Evolutionary conservation across 345 rosid genomes (phyloP).

Genomic region (Eutrema japonicum): DNA sequence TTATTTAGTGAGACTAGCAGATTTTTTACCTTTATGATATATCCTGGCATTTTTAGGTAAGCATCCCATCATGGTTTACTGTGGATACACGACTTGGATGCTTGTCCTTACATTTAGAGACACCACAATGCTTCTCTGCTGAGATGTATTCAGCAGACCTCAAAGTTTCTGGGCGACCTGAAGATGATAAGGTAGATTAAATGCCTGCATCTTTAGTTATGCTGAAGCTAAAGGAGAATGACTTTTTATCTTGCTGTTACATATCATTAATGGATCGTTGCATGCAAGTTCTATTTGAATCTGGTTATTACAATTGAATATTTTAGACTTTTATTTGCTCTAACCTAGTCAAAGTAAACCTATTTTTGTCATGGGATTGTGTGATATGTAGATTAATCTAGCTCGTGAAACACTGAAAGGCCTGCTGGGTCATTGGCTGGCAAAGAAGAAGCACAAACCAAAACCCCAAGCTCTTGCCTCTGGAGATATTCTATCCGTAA

Average conservation of each 20-base stretch:
- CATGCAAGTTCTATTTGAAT: conserved; percentile 6
- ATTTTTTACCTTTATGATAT: conserved; percentile 25
- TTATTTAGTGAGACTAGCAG: conserved; percentile 12
- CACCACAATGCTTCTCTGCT: conserved; percentile 98
- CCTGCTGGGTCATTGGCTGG: conserved; percentile 83
- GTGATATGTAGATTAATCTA: conserved; percentile 75
- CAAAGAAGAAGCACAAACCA: conserved; percentile 76
- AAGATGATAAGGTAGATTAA: conserved; percentile 87
- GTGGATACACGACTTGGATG: conserved; percentile 96
- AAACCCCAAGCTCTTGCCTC: conserved; percentile 69
- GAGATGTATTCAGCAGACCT: conserved; percentile 99
- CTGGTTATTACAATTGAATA: conserved; percentile 17
- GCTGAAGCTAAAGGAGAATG: conserved; percentile 8
- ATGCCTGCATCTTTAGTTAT: conserved; percentile 21
- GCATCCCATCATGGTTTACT: conserved; percentile 98
- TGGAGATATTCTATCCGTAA: conserved; percentile 71
- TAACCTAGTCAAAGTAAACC: conserved; percentile 20
- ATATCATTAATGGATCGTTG: neutral
- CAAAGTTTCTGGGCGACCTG: conserved; percentile 86
- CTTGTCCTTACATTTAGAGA: conserved; percentile 93
- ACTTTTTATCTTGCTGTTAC: neutral
- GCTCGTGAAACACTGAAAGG: conserved; percentile 99
- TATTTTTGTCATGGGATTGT: conserved; percentile 28
- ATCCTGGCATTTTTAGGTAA: conserved; percentile 61
- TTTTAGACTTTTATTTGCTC: conserved; percentile 13